phyloP scores from a whole-genome alignment of 2,329 filamentous ascomycete genomes.

The Mycocentrospora acerina region DNA sequence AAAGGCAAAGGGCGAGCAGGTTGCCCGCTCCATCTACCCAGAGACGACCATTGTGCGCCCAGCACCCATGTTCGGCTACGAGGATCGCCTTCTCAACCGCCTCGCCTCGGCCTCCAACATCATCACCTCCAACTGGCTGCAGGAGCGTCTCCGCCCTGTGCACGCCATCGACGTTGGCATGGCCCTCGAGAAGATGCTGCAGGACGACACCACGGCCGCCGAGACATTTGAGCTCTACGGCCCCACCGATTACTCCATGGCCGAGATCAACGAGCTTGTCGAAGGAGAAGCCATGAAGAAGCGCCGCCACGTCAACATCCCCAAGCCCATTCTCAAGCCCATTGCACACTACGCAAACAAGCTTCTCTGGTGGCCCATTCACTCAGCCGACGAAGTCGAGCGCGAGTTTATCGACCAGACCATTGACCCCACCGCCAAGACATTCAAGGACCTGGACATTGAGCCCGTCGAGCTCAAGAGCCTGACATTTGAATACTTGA shows the following conservation, averaged over 20 bases:
- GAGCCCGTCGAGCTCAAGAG: conserved; percentile 83
- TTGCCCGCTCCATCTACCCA: conserved; percentile 86
- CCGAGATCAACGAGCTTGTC: conserved; percentile 82
- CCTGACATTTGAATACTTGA: conserved; percentile 91
- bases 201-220: conserved; percentile 84
- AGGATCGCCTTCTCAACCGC: conserved; percentile 86
- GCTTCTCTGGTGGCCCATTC: conserved; percentile 82
- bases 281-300: conserved; percentile 91
- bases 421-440: conserved; percentile 90
- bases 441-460: conserved; percentile 90
- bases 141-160: conserved; percentile 86
- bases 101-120: conserved; percentile 79
- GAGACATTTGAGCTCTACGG: conserved; percentile 95
- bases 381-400: conserved; percentile 83
- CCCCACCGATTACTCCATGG: conserved; percentile 86
- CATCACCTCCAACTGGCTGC: conserved; percentile 90
- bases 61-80: conserved; percentile 90
- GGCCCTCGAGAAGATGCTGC: conserved; percentile 85
- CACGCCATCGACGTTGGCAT: conserved; percentile 89
- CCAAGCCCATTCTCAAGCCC: conserved; percentile 77
- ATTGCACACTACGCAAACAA: conserved; percentile 74
- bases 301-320: conserved; percentile 87
- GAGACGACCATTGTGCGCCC: conserved; percentile 97
- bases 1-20: conserved; percentile 83
- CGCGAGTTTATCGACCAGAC: conserved; percentile 89